Conservation (phyloP, 225 moss, liverwort and hornwort genomes). For the Sphagnum contortum region DNA sequence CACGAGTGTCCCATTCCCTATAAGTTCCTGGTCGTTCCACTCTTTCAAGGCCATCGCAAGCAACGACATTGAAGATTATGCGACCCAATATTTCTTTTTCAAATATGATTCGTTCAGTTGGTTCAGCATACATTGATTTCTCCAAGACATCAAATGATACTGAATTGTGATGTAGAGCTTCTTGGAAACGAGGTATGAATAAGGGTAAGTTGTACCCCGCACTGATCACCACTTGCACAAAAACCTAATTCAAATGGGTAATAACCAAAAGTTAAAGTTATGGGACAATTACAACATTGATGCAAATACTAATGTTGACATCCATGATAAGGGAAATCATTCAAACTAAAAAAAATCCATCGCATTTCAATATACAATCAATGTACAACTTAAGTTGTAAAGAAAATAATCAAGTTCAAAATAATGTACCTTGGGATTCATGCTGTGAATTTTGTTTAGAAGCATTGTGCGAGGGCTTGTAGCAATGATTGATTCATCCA, state of each 20-base stretch:
- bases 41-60: conserved; percentile 79
- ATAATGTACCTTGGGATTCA: conserved; percentile 55
- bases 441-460: conserved; percentile 48
- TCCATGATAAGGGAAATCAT: too few relatives aligned
- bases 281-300: too few relatives aligned
- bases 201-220: conserved; percentile 81
- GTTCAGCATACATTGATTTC: conserved; percentile 30
- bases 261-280: too few relatives aligned
- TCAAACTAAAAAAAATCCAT: too few relatives aligned
- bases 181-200: conserved; percentile 69
- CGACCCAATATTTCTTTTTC: conserved; percentile 67
- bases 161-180: conserved; percentile 46
- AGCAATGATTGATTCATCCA: conserved; percentile 84
- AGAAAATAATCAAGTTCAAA: not conserved
- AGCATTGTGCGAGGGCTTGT: conserved; percentile 69
- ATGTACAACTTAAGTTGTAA: too few relatives aligned
- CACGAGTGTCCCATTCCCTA: conserved; percentile 70
- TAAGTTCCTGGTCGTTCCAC: conserved; percentile 69
- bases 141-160: conserved; percentile 47
- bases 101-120: conserved; percentile 25
- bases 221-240: conserved; percentile 60
- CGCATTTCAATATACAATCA: too few relatives aligned
- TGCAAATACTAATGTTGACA: too few relatives aligned
- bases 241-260: conserved; percentile 9
- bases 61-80: conserved; percentile 75